Conservation (phyloP, 345 rosid species). For the Salix arbutifolia region DNA sequence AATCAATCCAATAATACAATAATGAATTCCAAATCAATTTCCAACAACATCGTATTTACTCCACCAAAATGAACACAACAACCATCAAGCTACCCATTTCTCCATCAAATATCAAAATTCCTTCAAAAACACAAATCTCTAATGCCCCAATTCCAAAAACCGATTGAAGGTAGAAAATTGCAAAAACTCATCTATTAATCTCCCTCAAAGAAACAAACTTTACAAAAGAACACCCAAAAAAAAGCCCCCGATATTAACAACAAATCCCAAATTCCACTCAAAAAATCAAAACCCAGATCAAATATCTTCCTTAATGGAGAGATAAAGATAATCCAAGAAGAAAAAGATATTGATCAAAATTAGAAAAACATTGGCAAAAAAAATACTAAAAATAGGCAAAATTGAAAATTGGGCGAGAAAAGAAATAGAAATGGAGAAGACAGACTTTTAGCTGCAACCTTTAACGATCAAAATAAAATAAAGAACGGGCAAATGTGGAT, state of each 20-base stretch:
- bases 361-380: neutral
- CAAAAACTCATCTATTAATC: neutral
- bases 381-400: neutral
- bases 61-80: neutral
- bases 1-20: conserved; percentile 10
- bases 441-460: conserved; percentile 6
- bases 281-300: conserved; percentile 19
- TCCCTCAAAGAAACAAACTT: neutral
- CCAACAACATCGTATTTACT: conserved; percentile 2
- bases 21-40: conserved; percentile 9
- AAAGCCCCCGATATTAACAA: neutral
- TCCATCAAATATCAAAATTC: neutral
- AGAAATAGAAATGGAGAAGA: neutral
- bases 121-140: neutral
- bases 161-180: neutral
- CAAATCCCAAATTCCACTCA: neutral
- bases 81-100: neutral
- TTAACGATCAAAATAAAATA: neutral
- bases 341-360: neutral
- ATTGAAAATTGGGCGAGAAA: neutral
- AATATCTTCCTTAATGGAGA: neutral
- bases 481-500: neutral
- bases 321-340: neutral
- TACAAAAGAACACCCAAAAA: neutral
- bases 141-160: neutral